Conservation (phyloP, 306 rosid species). For the Citrullus colocynthis region DNA sequence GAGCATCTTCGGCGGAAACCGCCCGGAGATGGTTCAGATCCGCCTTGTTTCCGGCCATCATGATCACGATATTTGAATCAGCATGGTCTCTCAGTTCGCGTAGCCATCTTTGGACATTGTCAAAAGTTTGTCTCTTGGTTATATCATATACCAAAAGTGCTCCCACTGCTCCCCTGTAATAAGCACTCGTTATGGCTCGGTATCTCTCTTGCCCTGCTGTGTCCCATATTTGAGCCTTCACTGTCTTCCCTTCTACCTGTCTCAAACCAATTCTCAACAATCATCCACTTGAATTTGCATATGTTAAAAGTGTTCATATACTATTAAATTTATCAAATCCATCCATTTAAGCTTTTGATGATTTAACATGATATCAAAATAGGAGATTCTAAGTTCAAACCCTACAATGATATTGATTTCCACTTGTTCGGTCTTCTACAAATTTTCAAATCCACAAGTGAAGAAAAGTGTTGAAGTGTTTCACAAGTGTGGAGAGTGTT, state of each 20-base stretch:
- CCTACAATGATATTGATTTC: too few relatives aligned
- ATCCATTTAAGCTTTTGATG: too few relatives aligned
- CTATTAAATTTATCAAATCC: too few relatives aligned
- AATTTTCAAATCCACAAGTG: too few relatives aligned
- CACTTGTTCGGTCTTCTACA: too few relatives aligned
- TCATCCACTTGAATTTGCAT: background rate
- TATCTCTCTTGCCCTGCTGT: constrained; percentile 78
- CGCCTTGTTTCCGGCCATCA: constrained; percentile 62
- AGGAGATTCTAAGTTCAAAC: too few relatives aligned
- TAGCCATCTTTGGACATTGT: constrained; percentile 60
- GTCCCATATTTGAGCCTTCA: constrained; percentile 84
- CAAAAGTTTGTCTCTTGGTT: constrained; percentile 62
- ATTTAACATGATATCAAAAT: too few relatives aligned
- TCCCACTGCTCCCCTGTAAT: constrained; percentile 72
- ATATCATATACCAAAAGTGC: constrained; percentile 59
- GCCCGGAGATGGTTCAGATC: constrained; percentile 60
- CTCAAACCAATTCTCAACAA: background rate
- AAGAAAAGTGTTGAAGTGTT: too few relatives aligned
- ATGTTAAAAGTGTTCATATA: too few relatives aligned
- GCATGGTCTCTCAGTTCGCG: constrained; percentile 70
- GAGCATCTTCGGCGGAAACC: constrained; percentile 46
- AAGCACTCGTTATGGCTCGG: constrained; percentile 63
- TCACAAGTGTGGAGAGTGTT: too few relatives aligned
- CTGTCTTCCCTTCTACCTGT: constrained; percentile 65
- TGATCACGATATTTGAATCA: constrained; percentile 60